phyloP scores from a whole-genome alignment of 2,329 filamentous ascomycete genomes.

The Phialemoniopsis sp. region DNA sequence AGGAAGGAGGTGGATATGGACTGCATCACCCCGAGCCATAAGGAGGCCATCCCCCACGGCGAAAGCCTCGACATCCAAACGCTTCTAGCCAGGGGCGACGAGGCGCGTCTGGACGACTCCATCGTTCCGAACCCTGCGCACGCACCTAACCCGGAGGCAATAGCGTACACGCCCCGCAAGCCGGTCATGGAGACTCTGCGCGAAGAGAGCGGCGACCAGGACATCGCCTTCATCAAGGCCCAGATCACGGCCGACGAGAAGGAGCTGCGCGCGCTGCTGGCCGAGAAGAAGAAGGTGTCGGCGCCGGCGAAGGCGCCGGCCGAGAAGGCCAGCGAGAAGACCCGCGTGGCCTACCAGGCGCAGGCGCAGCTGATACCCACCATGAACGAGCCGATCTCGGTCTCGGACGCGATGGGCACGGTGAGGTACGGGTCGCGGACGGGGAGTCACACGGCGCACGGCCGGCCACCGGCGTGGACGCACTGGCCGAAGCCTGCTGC shows the following conservation, averaged over 20 bases:
- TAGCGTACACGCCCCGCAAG: conserved; percentile 64
- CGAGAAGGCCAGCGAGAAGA: conserved; percentile 2
- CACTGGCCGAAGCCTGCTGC: too few species aligned
- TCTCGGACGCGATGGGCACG: conserved; percentile 26
- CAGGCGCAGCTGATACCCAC: conserved; percentile 30
- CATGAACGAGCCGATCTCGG: conserved; percentile 29
- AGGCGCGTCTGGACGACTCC: conserved; percentile 64
- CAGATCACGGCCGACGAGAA: conserved; percentile 74
- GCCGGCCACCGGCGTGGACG: too few species aligned
- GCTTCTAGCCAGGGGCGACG: conserved; percentile 69
- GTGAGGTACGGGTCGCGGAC: conserved; percentile 6
- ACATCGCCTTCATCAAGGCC: conserved; percentile 69
- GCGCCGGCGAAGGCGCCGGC: conserved; percentile 7
- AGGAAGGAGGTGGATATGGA: conserved; percentile 98
- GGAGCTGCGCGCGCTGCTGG: conserved; percentile 71
- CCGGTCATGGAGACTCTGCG: conserved; percentile 77
- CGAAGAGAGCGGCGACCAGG: conserved; percentile 35
- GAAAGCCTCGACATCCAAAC: conserved; percentile 79
- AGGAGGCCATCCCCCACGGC: conserved; percentile 71
- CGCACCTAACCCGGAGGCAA: conserved; percentile 56
- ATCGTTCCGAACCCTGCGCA: conserved; percentile 48
- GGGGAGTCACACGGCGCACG: too few species aligned
- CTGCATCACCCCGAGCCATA: conserved; percentile 87
- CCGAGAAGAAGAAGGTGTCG: conserved; percentile 42
- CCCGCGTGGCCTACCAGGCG: conserved; percentile 26